Base-by-base conservation (phyloP, 441 rosid species). In the Populus trichocarpa region DNA sequence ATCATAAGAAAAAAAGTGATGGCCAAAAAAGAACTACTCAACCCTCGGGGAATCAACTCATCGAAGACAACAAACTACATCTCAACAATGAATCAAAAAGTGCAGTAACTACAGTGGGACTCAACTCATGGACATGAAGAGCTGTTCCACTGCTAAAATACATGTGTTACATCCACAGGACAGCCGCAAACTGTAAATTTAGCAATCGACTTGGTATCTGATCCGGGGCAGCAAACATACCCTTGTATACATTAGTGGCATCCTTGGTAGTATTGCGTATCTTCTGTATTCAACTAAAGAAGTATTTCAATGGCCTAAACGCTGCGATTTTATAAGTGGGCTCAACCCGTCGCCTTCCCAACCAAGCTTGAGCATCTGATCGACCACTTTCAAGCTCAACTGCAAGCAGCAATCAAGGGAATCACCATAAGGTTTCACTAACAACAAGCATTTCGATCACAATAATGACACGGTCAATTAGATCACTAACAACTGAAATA, bases 321-420 rank as follows among this genome's bases (percentile, higher is more conserved):
- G 65, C 82, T 86, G 79, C 25, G 85, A 83, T 82, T 87, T 88
- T 66, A 95, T 88, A 69, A 91, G 88, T 64, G 96, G 93, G 85
- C 87, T 90, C 42, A 93, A 86, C 79, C 92, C 95, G 11, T 92
- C 93, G 25, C 98, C 98, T 88, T 96, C 99, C 99, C 98, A 95
- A 16, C 99, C 98, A 77, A 93, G 99, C 89, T 93, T 95, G 42
- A 97, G 91, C 99, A 93, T 97, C 67, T 92, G 99, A 85, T 97
- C 99, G 81, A 95, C 97, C 65, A 92, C 94, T 88, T 91, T 92
- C 86, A 92, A 86, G 87, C 99, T 97, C 89, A 93, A 89, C 99
- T 97, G 93, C 86, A 87, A 70, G 59, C 63, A 75, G 42, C 26
- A 40, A 75, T 71, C 35, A 73, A 71, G 38, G 18, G 53, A 38